A percentile compares a stretch with the other conserved stretches of the same genome.
Conservation (phyloP, 2,329 filamentous ascomycete species). For the Cryphonectria nitschkei region DNA sequence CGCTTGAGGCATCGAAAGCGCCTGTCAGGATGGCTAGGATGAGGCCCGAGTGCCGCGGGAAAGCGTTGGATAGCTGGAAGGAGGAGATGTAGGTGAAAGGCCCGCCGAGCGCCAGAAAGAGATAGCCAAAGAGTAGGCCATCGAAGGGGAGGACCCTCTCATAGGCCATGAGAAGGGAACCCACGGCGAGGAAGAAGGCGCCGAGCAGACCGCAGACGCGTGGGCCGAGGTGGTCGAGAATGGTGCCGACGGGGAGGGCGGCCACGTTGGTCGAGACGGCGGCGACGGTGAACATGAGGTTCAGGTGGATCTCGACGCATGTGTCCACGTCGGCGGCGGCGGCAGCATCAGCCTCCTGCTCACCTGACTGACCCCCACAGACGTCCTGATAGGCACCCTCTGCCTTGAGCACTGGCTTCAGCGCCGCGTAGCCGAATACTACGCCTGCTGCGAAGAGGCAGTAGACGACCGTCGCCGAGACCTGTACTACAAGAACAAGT, state of each 20-base stretch:
- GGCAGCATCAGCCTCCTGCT: not conserved
- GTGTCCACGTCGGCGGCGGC: conserved; percentile 39
- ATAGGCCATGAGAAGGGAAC: conserved; percentile 74
- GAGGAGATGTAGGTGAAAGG: conserved; percentile 83
- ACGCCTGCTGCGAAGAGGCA: conserved; percentile 70
- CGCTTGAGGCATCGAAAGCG: conserved; percentile 82
- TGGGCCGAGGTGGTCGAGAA: conserved; percentile 82
- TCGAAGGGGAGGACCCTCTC: conserved; percentile 70
- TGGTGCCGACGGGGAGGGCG: conserved; percentile 81
- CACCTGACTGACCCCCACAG: conserved; percentile 46
- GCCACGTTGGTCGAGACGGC: conserved; percentile 87
- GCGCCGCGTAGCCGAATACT: conserved; percentile 82
- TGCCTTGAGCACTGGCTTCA: conserved; percentile 78
- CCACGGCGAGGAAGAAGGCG: conserved; percentile 67
- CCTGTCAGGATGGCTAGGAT: conserved; percentile 80
- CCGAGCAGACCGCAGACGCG: conserved; percentile 75
- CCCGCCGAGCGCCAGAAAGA: conserved; percentile 77
- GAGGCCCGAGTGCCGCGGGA: conserved; percentile 75
- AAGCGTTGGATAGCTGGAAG: conserved; percentile 84
- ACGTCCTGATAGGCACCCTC: conserved; percentile 72
- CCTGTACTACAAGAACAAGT: conserved; percentile 40
- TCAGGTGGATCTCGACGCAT: conserved; percentile 68
- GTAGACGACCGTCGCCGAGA: conserved; percentile 43
- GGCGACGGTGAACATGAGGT: conserved; percentile 91
- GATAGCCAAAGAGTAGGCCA: conserved; percentile 73